Percentiles rank a stretch among this genome's conserved stretches.
Conservation (phyloP, 495 filamentous ascomycete species). For the Podospora fimiseda region DNA sequence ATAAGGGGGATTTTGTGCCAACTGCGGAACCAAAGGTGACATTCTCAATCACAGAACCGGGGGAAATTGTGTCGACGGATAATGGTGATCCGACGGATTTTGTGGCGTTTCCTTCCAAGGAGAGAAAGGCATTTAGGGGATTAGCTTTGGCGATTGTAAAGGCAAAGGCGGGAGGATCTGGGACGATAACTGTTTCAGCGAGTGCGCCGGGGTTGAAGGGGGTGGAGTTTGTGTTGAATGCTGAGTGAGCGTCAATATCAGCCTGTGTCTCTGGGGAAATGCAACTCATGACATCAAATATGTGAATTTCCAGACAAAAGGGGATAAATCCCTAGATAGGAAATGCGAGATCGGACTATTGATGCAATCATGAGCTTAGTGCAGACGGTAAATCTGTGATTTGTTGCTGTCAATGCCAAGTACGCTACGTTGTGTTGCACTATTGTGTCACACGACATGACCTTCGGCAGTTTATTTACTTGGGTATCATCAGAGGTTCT, state of each 20-base stretch:
- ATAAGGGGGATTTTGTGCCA: constrained; percentile 15
- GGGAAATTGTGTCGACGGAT: constrained; percentile 40
- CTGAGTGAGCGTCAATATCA: constrained; percentile 1
- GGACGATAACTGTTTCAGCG: constrained; percentile 31
- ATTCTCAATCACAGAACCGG: constrained; percentile 36
- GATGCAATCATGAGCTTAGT: too few species aligned
- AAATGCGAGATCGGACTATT: too few species aligned
- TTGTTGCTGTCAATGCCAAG: too few species aligned
- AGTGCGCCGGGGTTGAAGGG: constrained; percentile 25
- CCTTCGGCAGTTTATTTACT: too few species aligned
- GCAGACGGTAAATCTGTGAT: too few species aligned
- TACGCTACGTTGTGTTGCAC: too few species aligned
- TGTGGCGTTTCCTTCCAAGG: constrained; percentile 35
- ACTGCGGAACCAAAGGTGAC: constrained; percentile 33
- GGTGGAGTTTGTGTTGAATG: constrained; percentile 13
- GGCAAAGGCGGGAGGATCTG: constrained; percentile 23
- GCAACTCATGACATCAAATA: too few species aligned
- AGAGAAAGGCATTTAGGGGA: constrained; percentile 39
- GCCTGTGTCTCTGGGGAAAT: too few species aligned
- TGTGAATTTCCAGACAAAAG: not conserved
- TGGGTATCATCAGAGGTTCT: too few species aligned
- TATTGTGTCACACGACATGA: too few species aligned
- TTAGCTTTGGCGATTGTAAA: constrained; percentile 38
- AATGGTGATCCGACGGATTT: constrained; percentile 44
- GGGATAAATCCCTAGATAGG: too few species aligned